These are phyloP conservation scores for Pleurotus tuoliensis DNA, from an alignment of 768 basidiomycete genomes.

Conservation along the genomic window DNA sequence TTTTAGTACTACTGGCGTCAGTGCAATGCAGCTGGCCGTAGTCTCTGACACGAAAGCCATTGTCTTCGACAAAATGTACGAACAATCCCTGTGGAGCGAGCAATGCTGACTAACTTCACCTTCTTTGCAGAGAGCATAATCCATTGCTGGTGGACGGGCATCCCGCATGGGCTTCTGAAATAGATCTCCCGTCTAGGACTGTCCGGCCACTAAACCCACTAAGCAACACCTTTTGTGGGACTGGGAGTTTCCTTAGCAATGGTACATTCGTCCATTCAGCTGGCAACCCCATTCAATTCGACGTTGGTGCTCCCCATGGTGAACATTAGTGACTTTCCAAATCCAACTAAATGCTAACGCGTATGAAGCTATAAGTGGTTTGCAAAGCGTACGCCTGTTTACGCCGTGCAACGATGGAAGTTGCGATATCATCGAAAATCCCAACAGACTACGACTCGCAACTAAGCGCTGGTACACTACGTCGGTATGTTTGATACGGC, in stretches of 20 bases:
- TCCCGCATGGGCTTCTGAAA: constrained; percentile 43
- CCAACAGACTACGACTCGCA: constrained; percentile 26
- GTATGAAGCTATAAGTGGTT: constrained; percentile 20
- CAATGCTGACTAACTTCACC: neutral
- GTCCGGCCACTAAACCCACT: constrained; percentile 28
- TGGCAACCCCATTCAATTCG: constrained; percentile 6
- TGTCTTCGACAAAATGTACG: constrained; percentile 21
- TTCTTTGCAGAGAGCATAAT: constrained; percentile 23
- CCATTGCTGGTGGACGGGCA: constrained; percentile 36
- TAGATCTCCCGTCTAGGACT: constrained; percentile 36
- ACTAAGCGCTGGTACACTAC: constrained; percentile 39
- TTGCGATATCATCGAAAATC: constrained; percentile 35
- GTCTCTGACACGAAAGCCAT: constrained; percentile 17
- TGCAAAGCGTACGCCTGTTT: constrained; percentile 33
- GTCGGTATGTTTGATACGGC: constrained; percentile 19
- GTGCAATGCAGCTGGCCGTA: constrained; percentile 18
- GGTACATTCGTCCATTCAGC: constrained; percentile 32
- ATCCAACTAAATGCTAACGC: neutral
- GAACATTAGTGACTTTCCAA: neutral
- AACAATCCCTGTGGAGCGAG: too few species aligned
- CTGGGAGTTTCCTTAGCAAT: constrained; percentile 36
- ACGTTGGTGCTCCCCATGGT: neutral
- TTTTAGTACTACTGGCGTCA: constrained; percentile 19
- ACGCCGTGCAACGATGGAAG: constrained; percentile 31
- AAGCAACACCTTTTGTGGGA: constrained; percentile 40